Percentiles rank a stretch among this genome's conserved stretches.
Evolutionary conservation across 768 basidiomycete genomes (phyloP).

Genomic region (Auriscalpium microsporum): DNA sequence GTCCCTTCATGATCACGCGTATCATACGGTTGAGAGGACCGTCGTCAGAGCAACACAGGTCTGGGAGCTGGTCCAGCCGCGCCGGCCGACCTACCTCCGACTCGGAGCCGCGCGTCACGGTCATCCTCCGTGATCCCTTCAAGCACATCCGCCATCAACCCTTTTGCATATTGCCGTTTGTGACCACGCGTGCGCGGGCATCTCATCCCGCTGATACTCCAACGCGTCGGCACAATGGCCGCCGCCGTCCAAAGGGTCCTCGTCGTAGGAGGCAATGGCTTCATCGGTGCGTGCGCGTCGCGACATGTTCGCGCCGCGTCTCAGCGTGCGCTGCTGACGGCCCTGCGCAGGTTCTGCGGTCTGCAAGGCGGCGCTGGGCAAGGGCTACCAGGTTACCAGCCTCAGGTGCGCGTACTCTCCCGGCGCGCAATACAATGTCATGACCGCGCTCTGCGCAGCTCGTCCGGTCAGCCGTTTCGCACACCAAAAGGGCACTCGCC

Average conservation of each 20-base stretch:
- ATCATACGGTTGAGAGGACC: neutral
- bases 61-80: too few relatives aligned
- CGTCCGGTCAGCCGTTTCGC: constrained; percentile 76
- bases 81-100: too few relatives aligned
- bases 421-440: neutral
- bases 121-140: too few relatives aligned
- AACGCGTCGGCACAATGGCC: constrained; percentile 1
- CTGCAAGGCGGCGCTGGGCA: constrained; percentile 77
- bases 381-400: constrained; percentile 82
- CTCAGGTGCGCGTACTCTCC: constrained; percentile 53
- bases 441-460: constrained; percentile 35
- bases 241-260: constrained; percentile 53
- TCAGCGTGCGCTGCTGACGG: neutral
- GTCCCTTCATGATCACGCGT: neutral
- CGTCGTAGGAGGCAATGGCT: constrained; percentile 98
- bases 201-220: neutral
- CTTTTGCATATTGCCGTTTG: too few relatives aligned
- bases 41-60: too few relatives aligned
- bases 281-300: constrained; percentile 59
- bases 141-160: too few relatives aligned
- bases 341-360: constrained; percentile 74
- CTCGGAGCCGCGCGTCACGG: too few relatives aligned
- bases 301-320: neutral
- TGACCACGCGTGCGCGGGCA: too few relatives aligned
- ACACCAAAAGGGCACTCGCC: constrained; percentile 89